phyloP scores from a whole-genome alignment of 306 rosid species.

The Cucumis cinereus region DNA sequence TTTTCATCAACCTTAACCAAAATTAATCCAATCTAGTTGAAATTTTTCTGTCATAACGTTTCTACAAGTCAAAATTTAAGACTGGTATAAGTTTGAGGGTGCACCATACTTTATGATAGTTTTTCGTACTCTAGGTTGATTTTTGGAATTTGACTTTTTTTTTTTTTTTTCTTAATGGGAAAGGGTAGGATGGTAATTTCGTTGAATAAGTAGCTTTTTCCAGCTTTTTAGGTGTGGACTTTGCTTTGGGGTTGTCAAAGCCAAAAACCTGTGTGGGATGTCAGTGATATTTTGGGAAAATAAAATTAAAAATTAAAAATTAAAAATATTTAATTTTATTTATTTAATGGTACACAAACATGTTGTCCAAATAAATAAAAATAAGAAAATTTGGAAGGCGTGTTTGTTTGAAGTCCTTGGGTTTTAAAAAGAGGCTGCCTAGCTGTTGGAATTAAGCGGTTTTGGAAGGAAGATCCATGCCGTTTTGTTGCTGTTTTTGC shows the following conservation, averaged over 20 bases:
- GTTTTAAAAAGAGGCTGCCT: background rate
- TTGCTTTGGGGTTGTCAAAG: slow-evolving; percentile 1
- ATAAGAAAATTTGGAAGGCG: too few species aligned
- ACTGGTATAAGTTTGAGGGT: too few species aligned
- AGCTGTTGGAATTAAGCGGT: background rate
- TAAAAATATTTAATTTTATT: background rate
- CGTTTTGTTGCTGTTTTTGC: background rate
- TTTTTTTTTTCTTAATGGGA: background rate
- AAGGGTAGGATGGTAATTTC: background rate
- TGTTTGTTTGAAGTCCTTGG: background rate
- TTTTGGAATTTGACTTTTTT: too few species aligned
- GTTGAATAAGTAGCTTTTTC: background rate
- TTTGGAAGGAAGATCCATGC: background rate
- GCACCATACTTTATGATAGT: too few species aligned
- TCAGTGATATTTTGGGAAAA: slow-evolving; percentile 1
- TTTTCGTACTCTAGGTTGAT: too few species aligned
- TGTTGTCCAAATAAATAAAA: background rate
- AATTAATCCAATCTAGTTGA: background rate
- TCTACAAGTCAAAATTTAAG: too few species aligned
- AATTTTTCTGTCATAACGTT: too few species aligned
- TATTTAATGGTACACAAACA: background rate
- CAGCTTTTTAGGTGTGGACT: slow-evolving; percentile 11
- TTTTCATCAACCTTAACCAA: background rate
- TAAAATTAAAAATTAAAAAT: too few species aligned
- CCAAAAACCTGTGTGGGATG: background rate